phyloP scores from a whole-genome alignment of 192 early-diverging fungal species.

The Coemansia sp. region DNA sequence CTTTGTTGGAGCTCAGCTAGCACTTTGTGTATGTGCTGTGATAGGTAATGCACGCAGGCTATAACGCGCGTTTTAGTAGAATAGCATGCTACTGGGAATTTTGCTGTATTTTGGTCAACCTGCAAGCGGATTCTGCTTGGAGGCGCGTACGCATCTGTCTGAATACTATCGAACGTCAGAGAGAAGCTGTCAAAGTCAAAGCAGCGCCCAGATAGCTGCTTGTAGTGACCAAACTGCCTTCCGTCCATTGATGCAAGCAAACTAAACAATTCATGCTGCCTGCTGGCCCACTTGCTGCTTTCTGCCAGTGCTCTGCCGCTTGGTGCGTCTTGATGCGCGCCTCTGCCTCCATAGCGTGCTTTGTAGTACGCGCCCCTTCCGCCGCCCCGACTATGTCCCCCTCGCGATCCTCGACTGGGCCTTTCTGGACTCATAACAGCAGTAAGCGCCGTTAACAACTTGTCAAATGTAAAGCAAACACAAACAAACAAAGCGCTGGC shows the following conservation, averaged over 20 bases:
- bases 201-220: conserved; percentile 24
- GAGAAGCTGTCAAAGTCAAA: conserved; percentile 27
- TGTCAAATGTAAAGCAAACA: not conserved
- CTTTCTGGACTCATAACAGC: conserved; percentile 4
- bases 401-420: conserved; percentile 3
- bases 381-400: conserved; percentile 8
- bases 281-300: not conserved
- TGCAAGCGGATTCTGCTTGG: conserved; percentile 52
- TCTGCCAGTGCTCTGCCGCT: not conserved
- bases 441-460: not conserved
- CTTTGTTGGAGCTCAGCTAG: conserved; percentile 3
- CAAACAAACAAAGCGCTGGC: not conserved
- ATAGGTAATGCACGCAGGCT: conserved; percentile 52
- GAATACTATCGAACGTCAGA: conserved; percentile 39
- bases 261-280: conserved; percentile 12
- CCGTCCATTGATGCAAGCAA: conserved; percentile 25
- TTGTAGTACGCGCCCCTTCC: conserved; percentile 38
- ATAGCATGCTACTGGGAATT: conserved; percentile 32
- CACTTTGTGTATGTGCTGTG: conserved; percentile 18
- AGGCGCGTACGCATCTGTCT: conserved; percentile 57
- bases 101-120: conserved; percentile 30
- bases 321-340: not conserved
- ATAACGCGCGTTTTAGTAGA: conserved; percentile 25
- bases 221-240: conserved; percentile 35
- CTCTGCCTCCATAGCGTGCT: conserved; percentile 20